Evolutionary conservation across 2,329 filamentous ascomycete genomes (phyloP).

Genomic region (Coniosporium tulheliwenetii): DNA sequence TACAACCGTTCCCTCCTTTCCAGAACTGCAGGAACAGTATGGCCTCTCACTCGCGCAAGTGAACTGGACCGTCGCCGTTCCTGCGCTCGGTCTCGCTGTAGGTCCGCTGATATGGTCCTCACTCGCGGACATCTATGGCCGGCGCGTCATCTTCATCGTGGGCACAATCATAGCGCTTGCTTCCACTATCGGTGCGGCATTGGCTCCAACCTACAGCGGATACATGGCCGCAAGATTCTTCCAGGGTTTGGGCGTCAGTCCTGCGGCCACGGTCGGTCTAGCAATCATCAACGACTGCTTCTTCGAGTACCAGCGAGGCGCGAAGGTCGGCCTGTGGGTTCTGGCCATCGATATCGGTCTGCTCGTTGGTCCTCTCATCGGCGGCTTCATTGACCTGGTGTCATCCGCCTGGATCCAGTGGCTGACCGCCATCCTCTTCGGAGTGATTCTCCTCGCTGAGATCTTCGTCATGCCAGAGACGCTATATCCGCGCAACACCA

Average conservation of each 20-base stretch:
- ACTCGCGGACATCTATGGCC: slow-evolving; percentile 16
- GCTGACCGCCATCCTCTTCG: slow-evolving; percentile 39
- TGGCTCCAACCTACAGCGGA: slow-evolving; percentile 24
- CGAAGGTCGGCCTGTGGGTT: slow-evolving; percentile 41
- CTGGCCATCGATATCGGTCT: slow-evolving; percentile 38
- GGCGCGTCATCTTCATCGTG: slow-evolving; percentile 30
- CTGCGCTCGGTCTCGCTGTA: slow-evolving; percentile 14
- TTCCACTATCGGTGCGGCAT: slow-evolving; percentile 26
- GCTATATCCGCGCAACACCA: slow-evolving; percentile 36
- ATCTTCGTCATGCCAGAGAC: slow-evolving; percentile 39
- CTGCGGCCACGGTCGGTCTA: slow-evolving; percentile 38
- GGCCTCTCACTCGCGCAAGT: slow-evolving; percentile 23
- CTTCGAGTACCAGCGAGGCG: slow-evolving; percentile 39
- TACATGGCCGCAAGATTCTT: slow-evolving; percentile 46
- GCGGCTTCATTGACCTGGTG: slow-evolving; percentile 34
- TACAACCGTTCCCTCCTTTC: slow-evolving; percentile 38
- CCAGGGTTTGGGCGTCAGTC: slow-evolving; percentile 39
- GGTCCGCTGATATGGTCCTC: slow-evolving; percentile 17
- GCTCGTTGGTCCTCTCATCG: slow-evolving; percentile 33
- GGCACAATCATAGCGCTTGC: slow-evolving; percentile 26
- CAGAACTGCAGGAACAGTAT: slow-evolving; percentile 31
- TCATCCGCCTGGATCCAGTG: slow-evolving; percentile 37
- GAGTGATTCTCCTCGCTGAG: slow-evolving; percentile 29
- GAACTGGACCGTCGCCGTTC: slow-evolving; percentile 40
- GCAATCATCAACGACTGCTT: slow-evolving; percentile 40